A percentile compares a stretch with the other conserved stretches of the same genome.
Evolutionary conservation across 768 basidiomycete genomes (phyloP).

Genomic region (Suillus lakei): DNA sequence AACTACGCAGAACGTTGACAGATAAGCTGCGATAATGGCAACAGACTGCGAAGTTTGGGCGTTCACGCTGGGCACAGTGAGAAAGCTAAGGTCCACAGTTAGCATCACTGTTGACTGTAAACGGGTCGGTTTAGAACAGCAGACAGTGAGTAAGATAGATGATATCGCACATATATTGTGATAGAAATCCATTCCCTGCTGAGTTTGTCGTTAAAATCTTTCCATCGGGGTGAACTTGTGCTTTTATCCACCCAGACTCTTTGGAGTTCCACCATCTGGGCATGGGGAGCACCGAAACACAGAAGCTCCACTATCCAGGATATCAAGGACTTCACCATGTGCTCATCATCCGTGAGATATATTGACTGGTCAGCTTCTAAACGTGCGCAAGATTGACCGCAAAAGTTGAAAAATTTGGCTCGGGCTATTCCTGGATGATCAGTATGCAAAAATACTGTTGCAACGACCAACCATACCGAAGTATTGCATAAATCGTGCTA

Average conservation of each 20-base stretch:
- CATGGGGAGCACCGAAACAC: constrained; percentile 30
- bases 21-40: constrained; percentile 8
- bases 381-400: constrained; percentile 52
- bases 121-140: neutral
- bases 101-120: constrained; percentile 38
- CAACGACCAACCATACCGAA: constrained; percentile 38
- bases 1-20: constrained; percentile 12
- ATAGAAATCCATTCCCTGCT: constrained; percentile 15
- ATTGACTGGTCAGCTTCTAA: constrained; percentile 51
- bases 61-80: constrained; percentile 36
- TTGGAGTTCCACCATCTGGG: constrained; percentile 21
- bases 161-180: constrained; percentile 15
- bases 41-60: constrained; percentile 16
- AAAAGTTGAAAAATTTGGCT: constrained; percentile 47
- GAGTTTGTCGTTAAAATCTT: constrained; percentile 25
- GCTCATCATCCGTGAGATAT: constrained; percentile 14
- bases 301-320: constrained; percentile 20
- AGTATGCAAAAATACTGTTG: neutral
- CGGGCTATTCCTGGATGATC: constrained; percentile 10
- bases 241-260: constrained; percentile 11
- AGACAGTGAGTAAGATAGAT: too few relatives aligned
- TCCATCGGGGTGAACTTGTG: constrained; percentile 18
- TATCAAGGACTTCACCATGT: constrained; percentile 11
- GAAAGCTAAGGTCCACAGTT: constrained; percentile 36
- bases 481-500: constrained; percentile 48